phyloP scores from a whole-genome alignment of 2,329 filamentous ascomycete genomes.

The Cladosporium sp. region DNA sequence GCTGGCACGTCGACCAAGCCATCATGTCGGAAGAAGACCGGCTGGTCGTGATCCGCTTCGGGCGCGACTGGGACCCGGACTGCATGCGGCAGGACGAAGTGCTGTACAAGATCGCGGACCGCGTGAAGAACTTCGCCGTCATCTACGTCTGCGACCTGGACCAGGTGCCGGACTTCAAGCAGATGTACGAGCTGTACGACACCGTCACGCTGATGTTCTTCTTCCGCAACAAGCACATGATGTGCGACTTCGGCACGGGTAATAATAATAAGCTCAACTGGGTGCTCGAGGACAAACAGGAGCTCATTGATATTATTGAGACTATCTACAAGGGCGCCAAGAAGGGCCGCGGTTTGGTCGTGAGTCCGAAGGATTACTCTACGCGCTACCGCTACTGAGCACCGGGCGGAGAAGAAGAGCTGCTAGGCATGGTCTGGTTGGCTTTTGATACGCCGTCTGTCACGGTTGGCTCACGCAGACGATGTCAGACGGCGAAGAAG shows the following conservation, averaged over 20 bases:
- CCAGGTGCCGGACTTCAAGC: conserved; percentile 87
- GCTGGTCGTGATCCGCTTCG: conserved; percentile 90
- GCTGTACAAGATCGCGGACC: conserved; percentile 89
- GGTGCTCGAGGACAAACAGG: conserved; percentile 96
- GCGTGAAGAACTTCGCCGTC: conserved; percentile 88
- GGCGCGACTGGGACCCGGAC: conserved; percentile 79
- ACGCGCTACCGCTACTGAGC: conserved; percentile 66
- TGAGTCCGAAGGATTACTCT: conserved; percentile 86
- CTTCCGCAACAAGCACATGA: conserved; percentile 98
- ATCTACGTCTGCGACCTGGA: conserved; percentile 95
- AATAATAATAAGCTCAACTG: conserved; percentile 99
- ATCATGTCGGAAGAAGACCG: conserved; percentile 90
- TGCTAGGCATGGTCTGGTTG: background rate
- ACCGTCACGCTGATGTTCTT: conserved; percentile 96
- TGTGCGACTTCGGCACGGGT: conserved; percentile 95
- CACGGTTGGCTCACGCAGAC: background rate
- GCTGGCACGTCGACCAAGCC: conserved; percentile 98
- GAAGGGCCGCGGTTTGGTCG: conserved; percentile 94
- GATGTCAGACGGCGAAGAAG: background rate
- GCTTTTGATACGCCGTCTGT: background rate
- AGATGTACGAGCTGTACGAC: conserved; percentile 84
- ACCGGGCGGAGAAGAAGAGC: background rate
- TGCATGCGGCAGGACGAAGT: conserved; percentile 87
- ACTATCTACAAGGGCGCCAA: conserved; percentile 98
- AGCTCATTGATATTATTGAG: conserved; percentile 97